Percentiles rank a stretch among this genome's conserved stretches.
Conservation (phyloP, 164 flowering plant species). For the Platanus orientalis region DNA sequence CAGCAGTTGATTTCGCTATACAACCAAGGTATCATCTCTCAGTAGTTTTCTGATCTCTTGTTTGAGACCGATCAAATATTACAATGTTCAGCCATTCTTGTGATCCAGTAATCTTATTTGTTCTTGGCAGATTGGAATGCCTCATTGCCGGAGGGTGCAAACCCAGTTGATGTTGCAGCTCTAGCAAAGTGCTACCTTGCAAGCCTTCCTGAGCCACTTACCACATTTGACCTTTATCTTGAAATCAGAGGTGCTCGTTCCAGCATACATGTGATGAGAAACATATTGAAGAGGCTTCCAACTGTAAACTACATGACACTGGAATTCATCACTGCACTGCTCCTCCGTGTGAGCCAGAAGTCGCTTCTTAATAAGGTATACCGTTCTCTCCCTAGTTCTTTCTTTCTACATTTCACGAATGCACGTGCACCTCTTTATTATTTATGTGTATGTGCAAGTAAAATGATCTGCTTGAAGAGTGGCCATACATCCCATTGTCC, state of each 20-base stretch:
- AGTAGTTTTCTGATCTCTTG: slow-evolving; percentile 2
- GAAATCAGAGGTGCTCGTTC: slow-evolving; percentile 76
- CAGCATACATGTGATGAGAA: slow-evolving; percentile 57
- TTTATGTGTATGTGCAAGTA: neutral
- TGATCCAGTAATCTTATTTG: neutral
- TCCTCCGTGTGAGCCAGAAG: slow-evolving; percentile 82
- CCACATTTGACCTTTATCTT: slow-evolving; percentile 66
- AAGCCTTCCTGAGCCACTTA: slow-evolving; percentile 89
- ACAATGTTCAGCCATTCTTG: slow-evolving; percentile 1
- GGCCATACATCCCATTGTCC: too few relatives aligned
- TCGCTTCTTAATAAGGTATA: slow-evolving; percentile 80
- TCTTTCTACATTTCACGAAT: neutral
- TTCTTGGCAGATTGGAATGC: slow-evolving; percentile 59
- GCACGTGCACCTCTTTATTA: neutral
- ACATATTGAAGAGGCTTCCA: slow-evolving; percentile 71
- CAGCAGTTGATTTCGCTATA: slow-evolving; percentile 70
- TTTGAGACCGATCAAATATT: neutral
- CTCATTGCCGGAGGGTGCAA: slow-evolving; percentile 61
- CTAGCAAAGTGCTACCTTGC: slow-evolving; percentile 75
- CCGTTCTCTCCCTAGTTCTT: neutral
- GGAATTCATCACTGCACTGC: slow-evolving; percentile 74
- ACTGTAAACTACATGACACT: slow-evolving; percentile 82
- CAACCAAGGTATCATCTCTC: slow-evolving; percentile 66
- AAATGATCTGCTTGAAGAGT: neutral
- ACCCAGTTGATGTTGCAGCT: slow-evolving; percentile 64